Percentiles rank a stretch among this genome's conserved stretches.
Evolutionary conservation across 2,329 filamentous ascomycete species (phyloP).

Genomic region (Claviceps sp.): DNA sequence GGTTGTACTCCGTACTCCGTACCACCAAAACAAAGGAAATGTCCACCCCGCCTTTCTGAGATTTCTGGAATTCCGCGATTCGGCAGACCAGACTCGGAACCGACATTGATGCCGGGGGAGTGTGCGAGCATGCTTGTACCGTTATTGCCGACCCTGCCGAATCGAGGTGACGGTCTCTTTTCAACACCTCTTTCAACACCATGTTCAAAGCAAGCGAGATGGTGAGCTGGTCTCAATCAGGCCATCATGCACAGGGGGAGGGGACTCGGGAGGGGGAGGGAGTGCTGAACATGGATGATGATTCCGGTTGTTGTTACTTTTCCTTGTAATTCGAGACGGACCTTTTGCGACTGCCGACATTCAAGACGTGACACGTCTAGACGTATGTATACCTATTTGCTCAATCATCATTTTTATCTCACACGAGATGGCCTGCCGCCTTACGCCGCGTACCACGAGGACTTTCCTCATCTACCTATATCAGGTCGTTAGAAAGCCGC

Average conservation of each 20-base stretch:
- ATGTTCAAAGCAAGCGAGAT: neutral
- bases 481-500: too few relatives aligned
- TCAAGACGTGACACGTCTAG: too few relatives aligned
- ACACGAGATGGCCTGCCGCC: neutral
- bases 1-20: neutral
- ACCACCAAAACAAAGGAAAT: too few relatives aligned
- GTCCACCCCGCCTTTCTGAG: too few relatives aligned
- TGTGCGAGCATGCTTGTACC: neutral
- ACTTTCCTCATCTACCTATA: neutral
- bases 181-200: neutral
- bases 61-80: neutral
- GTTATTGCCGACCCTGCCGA: neutral
- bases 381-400: too few relatives aligned
- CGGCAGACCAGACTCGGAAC: neutral
- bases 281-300: neutral
- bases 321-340: neutral
- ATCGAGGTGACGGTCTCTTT: neutral
- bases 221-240: neutral
- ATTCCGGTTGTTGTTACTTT: neutral
- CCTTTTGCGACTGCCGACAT: too few relatives aligned
- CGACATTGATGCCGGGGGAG: neutral
- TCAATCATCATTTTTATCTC: neutral
- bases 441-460: neutral
- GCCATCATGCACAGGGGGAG: neutral
- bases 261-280: neutral